Evolutionary conservation across 768 basidiomycete species (phyloP).

Genomic region (Trichaptum fuscoviolaceum): DNA sequence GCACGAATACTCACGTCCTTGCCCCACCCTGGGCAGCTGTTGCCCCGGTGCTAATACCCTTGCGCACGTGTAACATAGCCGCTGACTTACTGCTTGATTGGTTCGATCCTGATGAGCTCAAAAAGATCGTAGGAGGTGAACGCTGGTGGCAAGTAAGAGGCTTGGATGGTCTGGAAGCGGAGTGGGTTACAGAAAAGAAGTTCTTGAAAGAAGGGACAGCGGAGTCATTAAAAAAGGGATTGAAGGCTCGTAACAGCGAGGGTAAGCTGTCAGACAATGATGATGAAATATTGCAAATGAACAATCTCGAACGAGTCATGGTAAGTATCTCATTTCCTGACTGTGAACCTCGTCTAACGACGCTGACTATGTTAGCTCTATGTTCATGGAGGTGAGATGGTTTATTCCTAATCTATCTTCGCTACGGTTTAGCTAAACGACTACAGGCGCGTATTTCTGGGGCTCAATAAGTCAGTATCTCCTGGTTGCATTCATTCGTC

Average conservation of each 20-base stretch:
- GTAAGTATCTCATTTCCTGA: conserved; percentile 23
- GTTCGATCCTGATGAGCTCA: conserved; percentile 74
- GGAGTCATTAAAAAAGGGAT: conserved; percentile 25
- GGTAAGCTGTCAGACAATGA: not conserved
- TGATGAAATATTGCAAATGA: conserved; percentile 19
- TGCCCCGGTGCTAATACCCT: conserved; percentile 64
- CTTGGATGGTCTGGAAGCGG: conserved; percentile 70
- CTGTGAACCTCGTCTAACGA: conserved; percentile 22
- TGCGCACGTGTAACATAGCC: conserved; percentile 69
- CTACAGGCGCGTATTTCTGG: conserved; percentile 58
- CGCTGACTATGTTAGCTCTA: conserved; percentile 76
- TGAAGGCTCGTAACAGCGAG: conserved; percentile 16
- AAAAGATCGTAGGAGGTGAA: conserved; percentile 74
- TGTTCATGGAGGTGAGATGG: conserved; percentile 59
- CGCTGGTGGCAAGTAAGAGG: conserved; percentile 99
- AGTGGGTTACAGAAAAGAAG: conserved; percentile 85
- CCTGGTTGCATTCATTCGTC: conserved; percentile 23
- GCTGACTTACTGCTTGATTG: conserved; percentile 67
- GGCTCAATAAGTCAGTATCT: conserved; percentile 51
- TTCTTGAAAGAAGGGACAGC: conserved; percentile 56
- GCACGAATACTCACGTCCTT: conserved; percentile 67
- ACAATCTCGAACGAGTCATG: conserved; percentile 46
- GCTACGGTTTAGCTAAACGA: conserved; percentile 48
- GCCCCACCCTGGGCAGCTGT: conserved; percentile 82
- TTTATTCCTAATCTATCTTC: conserved; percentile 7